Evolutionary conservation across 345 rosid species (phyloP), one percentile per base, ranked within the genome.

Genomic region (Eucalyptus cloeziana): DNA sequence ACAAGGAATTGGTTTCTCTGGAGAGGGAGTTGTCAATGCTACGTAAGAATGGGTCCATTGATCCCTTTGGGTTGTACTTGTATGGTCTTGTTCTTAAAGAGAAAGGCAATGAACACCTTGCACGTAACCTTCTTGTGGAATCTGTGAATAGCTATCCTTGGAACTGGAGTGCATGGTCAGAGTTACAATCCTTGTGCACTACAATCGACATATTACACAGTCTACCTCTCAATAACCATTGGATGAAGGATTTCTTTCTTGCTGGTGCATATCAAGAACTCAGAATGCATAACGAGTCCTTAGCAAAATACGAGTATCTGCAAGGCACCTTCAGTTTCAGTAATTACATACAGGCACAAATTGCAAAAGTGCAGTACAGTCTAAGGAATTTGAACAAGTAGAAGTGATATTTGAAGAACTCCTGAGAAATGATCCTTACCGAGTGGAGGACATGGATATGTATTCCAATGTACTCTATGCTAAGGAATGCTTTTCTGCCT

Each of bases 101-200:
- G 89, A 97, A 96, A 92, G 99, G 99, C 49, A 96, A 87, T 86
- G 97, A 94, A 79, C 94, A 88, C 90, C 96, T 96, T 87, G 97
- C 96, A 16, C 93, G 96, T 56, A 94, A 94, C 45, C 94, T 94
- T 91, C 95, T 97, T 25, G 95, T 96, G 91, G 99, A 98, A 89
- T 98, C 99, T 49, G 99, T 98, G 69, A 98, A 96, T 91, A 92
- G 92, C 92, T 98, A 98, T 89, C 99, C 99, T 45, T 98, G 99
- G 99, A 98, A 98, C 89, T 98, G 99, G 99, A 96, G 90, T 94
- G 99, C 99, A 83, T 98, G 99, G 99, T 95, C 93, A n/a, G 99
- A 96, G 93, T 94, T 98, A 90, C 99, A 94, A 92, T 96, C 98
- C 25, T 90, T 96, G 86, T 97, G 99, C 90, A 92, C 96, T 71